A percentile compares a stretch with the other conserved stretches of the same genome.
These are phyloP conservation scores for Globisporangium camurandrum DNA, from an alignment of 352 stramenopile genomes.

Conservation along the genomic window DNA sequence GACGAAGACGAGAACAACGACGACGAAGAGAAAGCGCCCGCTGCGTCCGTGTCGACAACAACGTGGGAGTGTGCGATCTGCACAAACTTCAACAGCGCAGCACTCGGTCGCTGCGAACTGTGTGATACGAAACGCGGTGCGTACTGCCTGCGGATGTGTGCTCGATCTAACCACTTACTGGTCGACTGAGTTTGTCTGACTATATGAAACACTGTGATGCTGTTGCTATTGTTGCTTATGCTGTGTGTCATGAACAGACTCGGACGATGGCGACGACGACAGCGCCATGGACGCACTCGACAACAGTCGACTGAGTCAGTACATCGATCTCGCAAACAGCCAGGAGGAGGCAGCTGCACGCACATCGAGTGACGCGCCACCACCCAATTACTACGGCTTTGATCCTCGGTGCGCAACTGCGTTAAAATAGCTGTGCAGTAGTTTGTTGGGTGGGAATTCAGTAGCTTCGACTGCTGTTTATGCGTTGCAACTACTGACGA, in stretches of 20 bases:
- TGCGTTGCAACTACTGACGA: not conserved
- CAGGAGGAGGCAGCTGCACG: conserved; percentile 13
- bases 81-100: conserved; percentile 41
- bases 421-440: not conserved
- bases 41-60: not conserved
- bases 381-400: conserved; percentile 12
- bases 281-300: conserved; percentile 12
- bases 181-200: not conserved
- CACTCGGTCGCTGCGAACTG: conserved; percentile 33
- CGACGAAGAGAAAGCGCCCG: conserved; percentile 4
- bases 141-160: not conserved
- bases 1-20: conserved; percentile 15
- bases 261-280: conserved; percentile 1
- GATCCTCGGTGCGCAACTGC: conserved; percentile 1
- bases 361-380: not conserved
- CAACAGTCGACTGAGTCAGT: conserved; percentile 1
- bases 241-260: conserved; percentile 1
- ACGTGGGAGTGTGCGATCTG: conserved; percentile 36
- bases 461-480: not conserved
- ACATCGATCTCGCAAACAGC: conserved; percentile 33
- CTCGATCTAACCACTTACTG: not conserved
- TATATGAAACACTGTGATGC: not conserved
- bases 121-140: conserved; percentile 31
- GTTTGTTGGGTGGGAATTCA: no score
- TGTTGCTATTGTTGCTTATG: not conserved